Conservation (phyloP, 2,329 filamentous ascomycete genomes). For the Lizonia empirigonia region DNA sequence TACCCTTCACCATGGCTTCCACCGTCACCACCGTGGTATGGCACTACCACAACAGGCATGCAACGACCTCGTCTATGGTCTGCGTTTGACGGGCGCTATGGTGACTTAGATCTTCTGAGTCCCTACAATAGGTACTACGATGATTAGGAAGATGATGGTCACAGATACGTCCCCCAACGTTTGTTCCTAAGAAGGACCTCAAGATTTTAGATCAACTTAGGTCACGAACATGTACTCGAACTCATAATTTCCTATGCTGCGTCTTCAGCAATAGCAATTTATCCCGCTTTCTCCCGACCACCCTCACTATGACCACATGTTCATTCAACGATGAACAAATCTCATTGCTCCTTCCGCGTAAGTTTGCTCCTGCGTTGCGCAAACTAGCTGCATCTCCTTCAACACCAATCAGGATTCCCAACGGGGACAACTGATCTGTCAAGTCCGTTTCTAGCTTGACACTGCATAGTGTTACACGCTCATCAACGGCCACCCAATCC, state of each 20-base stretch:
- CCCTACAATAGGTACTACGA: not conserved
- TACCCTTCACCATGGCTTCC: not conserved
- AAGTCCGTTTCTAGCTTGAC: not conserved
- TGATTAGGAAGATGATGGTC: not conserved
- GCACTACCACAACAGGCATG: no score
- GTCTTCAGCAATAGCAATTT: not conserved
- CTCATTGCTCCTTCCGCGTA: not conserved
- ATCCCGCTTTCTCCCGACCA: not conserved
- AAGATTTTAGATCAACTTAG: not conserved
- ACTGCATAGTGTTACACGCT: not conserved
- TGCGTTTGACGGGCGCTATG: not conserved
- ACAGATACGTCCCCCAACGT: not conserved
- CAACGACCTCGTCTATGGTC: not conserved
- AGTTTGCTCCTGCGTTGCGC: not conserved
- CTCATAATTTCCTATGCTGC: not conserved
- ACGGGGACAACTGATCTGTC: not conserved
- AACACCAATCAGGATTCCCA: not conserved
- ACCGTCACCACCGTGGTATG: not conserved
- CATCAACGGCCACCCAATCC: no score
- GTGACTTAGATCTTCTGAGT: not conserved
- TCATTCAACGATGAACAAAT: no score
- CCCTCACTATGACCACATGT: no score
- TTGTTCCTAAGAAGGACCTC: not conserved
- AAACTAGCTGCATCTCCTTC: not conserved
- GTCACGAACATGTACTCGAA: not conserved